Evolutionary conservation across 768 basidiomycete species (phyloP), one percentile per base, ranked within the genome.

Genomic region (Mycena kentingensis): DNA sequence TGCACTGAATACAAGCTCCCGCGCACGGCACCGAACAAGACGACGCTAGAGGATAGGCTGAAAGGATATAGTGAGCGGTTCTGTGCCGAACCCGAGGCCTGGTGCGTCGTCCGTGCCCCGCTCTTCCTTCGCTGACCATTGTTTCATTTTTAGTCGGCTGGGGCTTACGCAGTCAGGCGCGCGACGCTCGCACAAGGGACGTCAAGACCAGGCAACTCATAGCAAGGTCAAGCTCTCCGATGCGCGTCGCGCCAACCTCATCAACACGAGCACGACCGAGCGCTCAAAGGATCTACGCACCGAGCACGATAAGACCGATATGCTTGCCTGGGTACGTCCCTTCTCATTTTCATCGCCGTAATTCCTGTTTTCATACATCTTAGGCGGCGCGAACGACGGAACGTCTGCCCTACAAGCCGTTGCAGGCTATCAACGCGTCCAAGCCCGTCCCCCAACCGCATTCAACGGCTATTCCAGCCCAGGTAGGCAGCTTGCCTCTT

Each of bases 131-230:
- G 32, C 24, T 4, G 27, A 6, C 41, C 10, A 4, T 27, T 7
- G 18, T 16, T 41, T 27, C n/a, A n/a, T n/a, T 32, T 4, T 4
- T 22, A 54, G 46, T 26, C 28, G 38, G 24, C 25, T 44, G 6
- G 1, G 2, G 5, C 47, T 42, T n/a, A 46, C 38, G 5, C 43
- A 49, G 10, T n/a, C n/a, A n/a, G n/a, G n/a, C n/a, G n/a, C n/a
- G n/a, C 53, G 53, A 11, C 53, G 53, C 16, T 25, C 12, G 12
- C 53, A 54, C 47, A 54, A 54, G 39, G 53, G 53, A 10, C 53
- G 46, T 4, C 53, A 45, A 1, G 42, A 54, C 16, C 46, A 35
- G 5, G 15, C 47, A 7, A 49, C 48, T 41, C 48, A 49, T 15
- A 28, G 13, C 18, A 7, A 7, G 21, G 15, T 27, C 3, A 54